Conservation (phyloP, 768 basidiomycete species). For the Lactarius psammicola region DNA sequence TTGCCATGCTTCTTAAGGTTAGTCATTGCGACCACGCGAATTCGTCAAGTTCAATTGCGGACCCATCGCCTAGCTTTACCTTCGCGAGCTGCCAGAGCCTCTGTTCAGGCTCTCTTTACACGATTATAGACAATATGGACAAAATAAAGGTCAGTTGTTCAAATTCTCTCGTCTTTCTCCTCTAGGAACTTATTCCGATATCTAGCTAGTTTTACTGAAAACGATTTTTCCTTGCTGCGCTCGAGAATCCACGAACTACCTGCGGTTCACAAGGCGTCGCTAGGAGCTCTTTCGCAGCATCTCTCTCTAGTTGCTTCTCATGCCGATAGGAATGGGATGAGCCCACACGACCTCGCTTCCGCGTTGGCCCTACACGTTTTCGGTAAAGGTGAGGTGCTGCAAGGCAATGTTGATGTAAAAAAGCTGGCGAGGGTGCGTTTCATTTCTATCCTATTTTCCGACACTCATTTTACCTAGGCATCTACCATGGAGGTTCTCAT, state of each 20-base stretch:
- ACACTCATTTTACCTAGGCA: constrained; percentile 41
- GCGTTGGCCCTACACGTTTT: constrained; percentile 87
- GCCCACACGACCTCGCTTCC: constrained; percentile 85
- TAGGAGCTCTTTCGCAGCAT: constrained; percentile 80
- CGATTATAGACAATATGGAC: constrained; percentile 79
- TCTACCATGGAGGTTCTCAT: constrained; percentile 86
- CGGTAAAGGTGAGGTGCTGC: constrained; percentile 87
- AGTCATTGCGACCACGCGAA: constrained; percentile 24
- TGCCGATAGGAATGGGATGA: constrained; percentile 87
- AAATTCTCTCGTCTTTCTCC: not conserved
- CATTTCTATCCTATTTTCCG: not conserved
- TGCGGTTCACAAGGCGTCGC: constrained; percentile 78
- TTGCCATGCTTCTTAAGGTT: constrained; percentile 84
- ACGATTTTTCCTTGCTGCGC: constrained; percentile 72
- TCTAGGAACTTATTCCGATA: not conserved
- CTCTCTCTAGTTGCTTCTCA: constrained; percentile 66
- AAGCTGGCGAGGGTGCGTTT: constrained; percentile 64
- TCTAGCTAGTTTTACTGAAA: constrained; percentile 66
- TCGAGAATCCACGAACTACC: constrained; percentile 84
- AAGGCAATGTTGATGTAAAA: constrained; percentile 72
- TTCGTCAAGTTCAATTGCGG: not conserved
- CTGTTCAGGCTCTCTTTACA: constrained; percentile 82
- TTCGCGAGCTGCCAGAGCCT: constrained; percentile 87
- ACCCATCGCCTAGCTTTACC: constrained; percentile 55
- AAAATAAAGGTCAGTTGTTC: constrained; percentile 58